phyloP scores from a whole-genome alignment of 139 green algal species.

The Tetraselmis striata region DNA sequence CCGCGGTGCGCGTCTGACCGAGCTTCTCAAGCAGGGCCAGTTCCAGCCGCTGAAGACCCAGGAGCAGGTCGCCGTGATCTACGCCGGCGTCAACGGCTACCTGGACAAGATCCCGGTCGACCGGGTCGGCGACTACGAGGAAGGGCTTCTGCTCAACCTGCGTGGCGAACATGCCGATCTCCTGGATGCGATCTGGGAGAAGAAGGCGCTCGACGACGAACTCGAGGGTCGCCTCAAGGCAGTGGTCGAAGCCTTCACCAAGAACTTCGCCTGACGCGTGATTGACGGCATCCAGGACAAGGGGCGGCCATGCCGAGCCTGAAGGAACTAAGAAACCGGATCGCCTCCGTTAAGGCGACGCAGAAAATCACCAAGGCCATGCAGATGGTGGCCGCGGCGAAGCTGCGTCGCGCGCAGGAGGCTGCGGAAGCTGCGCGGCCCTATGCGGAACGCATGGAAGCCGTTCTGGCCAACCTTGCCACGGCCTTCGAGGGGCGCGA shows the following conservation, averaged over 20 bases:
- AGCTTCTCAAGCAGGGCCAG: conserved; percentile 89
- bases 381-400: conserved; percentile 99
- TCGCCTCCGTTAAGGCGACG: conserved; percentile 96
- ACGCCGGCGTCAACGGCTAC: conserved; percentile 30
- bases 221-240: conserved; percentile 12
- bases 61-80: conserved; percentile 49
- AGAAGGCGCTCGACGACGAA: conserved; percentile 14
- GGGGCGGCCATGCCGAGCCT: no score
- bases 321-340: no score
- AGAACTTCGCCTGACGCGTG: background rate
- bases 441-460: no score
- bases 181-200: conserved; percentile 14
- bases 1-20: conserved; percentile 73
- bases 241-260: conserved; percentile 5
- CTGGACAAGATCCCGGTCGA: conserved; percentile 28
- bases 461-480: no score
- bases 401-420: conserved; percentile 85
- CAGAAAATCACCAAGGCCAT: conserved; percentile 99
- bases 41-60: conserved; percentile 81
- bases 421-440: conserved; percentile 50
- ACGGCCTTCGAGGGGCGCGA: no score
- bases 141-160: conserved; percentile 8
- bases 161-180: background rate
- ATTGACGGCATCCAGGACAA: no score
- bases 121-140: conserved; percentile 24